Evolutionary conservation across 352 stramenopile species (phyloP).

Genomic region (Paralagenidium karlingii): DNA sequence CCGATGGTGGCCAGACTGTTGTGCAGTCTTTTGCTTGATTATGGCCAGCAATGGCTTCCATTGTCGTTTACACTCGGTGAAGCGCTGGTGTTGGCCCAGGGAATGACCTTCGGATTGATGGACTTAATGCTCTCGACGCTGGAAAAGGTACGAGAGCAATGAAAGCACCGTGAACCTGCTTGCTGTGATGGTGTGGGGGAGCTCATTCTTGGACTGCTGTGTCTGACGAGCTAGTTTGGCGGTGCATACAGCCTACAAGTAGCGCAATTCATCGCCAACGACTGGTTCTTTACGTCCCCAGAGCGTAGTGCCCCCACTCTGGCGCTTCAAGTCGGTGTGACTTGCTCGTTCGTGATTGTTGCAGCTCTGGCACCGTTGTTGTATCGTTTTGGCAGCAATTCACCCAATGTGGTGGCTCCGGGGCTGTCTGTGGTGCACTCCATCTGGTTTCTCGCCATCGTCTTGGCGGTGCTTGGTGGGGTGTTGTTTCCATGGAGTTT

Average conservation of each 20-base stretch:
- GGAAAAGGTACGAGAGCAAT: conserved; percentile 15
- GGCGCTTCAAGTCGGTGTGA: conserved; percentile 40
- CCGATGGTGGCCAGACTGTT: neutral
- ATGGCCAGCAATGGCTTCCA: conserved; percentile 23
- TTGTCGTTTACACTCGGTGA: conserved; percentile 69
- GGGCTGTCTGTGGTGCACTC: conserved; percentile 14
- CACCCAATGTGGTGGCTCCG: conserved; percentile 18
- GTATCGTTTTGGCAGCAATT: conserved; percentile 19
- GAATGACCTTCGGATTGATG: conserved; percentile 27
- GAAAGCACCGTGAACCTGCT: neutral
- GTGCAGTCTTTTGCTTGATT: conserved; percentile 16
- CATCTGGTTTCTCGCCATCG: conserved; percentile 16
- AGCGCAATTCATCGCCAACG: too few species aligned
- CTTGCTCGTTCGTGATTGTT: conserved; percentile 33
- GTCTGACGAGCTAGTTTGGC: too few species aligned
- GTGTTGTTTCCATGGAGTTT: conserved; percentile 55
- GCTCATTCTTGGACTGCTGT: too few species aligned
- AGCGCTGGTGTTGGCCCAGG: conserved; percentile 47
- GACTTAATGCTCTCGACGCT: conserved; percentile 35
- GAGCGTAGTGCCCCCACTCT: conserved; percentile 28
- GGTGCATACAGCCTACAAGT: too few species aligned
- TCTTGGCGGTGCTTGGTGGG: conserved; percentile 12
- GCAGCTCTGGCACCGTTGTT: conserved; percentile 33
- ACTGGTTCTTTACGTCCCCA: conserved; percentile 5
- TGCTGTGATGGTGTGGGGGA: neutral